These are phyloP conservation scores for Tillandsia leiboldiana DNA, from an alignment of 176 grass and related monocot genomes.

Conservation along the genomic window DNA sequence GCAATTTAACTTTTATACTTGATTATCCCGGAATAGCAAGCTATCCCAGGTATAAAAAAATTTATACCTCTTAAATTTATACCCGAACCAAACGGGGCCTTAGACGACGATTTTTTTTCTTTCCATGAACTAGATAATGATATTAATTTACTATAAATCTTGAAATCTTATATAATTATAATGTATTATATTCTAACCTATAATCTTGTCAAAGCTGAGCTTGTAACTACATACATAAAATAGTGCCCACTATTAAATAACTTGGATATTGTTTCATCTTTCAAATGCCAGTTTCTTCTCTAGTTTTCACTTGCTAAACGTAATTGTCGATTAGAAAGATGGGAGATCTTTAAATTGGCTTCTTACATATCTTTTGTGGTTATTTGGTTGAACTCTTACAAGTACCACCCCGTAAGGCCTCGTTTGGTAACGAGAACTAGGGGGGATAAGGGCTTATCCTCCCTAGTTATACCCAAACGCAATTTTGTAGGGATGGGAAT, in stretches of 20 bases:
- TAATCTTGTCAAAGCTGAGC: not conserved
- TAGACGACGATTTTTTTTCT: not conserved
- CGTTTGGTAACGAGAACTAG: too few species aligned
- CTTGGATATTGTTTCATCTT: not conserved
- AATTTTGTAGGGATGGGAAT: too few species aligned
- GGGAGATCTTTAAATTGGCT: not conserved
- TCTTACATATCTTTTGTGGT: not conserved
- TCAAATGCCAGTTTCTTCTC: not conserved
- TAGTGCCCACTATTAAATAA: not conserved
- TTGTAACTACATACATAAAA: not conserved
- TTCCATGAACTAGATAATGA: not conserved
- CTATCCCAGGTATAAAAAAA: too few species aligned
- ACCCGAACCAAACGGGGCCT: too few species aligned
- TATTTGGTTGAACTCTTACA: not conserved
- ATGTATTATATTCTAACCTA: not conserved
- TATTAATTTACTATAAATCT: not conserved
- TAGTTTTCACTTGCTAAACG: not conserved
- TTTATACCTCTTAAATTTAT: too few species aligned
- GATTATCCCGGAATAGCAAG: too few species aligned
- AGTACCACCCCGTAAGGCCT: not conserved
- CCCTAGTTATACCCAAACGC: too few species aligned
- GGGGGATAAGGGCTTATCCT: too few species aligned
- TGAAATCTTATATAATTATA: not conserved
- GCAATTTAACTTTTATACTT: too few species aligned
- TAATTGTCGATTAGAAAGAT: not conserved